Percentiles rank a stretch among this genome's conserved stretches.
Conservation (phyloP, 192 early-diverging fungal species). For the Dissophora ornata region DNA sequence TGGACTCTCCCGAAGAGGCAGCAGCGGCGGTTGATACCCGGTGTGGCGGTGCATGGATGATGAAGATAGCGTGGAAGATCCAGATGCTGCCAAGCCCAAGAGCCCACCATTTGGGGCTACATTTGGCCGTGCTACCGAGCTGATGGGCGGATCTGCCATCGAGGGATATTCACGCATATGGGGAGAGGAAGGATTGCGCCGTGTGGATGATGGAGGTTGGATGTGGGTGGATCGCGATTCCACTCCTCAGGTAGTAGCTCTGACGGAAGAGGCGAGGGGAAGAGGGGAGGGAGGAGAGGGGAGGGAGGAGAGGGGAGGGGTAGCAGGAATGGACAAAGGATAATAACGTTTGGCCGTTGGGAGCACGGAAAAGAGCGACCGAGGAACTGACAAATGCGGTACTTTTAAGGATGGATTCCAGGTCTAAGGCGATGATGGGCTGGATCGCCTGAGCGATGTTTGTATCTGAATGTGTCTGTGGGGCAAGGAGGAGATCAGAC, state of each 20-base stretch:
- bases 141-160: neutral
- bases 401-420: too few relatives aligned
- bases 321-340: too few relatives aligned
- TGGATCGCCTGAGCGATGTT: too few relatives aligned
- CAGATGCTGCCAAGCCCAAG: neutral
- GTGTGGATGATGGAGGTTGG: neutral
- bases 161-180: constrained; percentile 2
- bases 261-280: neutral
- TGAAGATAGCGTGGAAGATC: neutral
- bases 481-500: too few relatives aligned
- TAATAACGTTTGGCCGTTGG: too few relatives aligned
- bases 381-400: too few relatives aligned
- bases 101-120: neutral
- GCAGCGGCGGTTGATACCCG: constrained; percentile 13
- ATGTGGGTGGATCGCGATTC: neutral
- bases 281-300: neutral
- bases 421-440: too few relatives aligned
- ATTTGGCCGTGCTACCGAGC: neutral
- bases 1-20: constrained; percentile 26
- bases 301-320: neutral
- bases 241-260: neutral
- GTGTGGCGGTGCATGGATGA: constrained; percentile 12
- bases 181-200: too few relatives aligned
- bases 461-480: too few relatives aligned
- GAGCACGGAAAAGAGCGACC: too few relatives aligned